phyloP scores from a whole-genome alignment of 345 rosid species.

The Pelargonium nanum region DNA sequence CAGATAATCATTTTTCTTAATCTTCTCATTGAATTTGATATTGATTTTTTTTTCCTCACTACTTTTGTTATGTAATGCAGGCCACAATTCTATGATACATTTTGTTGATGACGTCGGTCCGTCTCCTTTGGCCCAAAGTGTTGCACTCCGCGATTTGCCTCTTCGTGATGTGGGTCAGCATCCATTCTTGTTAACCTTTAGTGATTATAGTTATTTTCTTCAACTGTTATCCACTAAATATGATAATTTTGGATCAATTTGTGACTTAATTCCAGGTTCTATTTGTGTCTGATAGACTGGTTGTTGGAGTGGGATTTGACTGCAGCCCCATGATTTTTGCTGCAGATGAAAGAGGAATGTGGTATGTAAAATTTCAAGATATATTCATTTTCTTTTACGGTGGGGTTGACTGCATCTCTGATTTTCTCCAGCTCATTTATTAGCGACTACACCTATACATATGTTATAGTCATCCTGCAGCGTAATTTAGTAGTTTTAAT shows the following conservation, averaged over 20 bases:
- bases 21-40: neutral
- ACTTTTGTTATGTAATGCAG: slow-evolving; percentile 29
- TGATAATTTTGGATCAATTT: slow-evolving; percentile 2
- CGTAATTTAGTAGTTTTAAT: too few species aligned
- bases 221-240: slow-evolving; percentile 15
- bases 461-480: neutral
- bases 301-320: slow-evolving; percentile 89
- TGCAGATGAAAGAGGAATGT: slow-evolving; percentile 91
- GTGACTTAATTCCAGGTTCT: slow-evolving; percentile 43
- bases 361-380: slow-evolving; percentile 35
- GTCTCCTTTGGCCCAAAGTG: slow-evolving; percentile 87
- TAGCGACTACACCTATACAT: too few species aligned
- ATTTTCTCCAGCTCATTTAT: neutral
- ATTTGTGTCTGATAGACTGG: slow-evolving; percentile 86
- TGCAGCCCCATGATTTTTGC: slow-evolving; percentile 93
- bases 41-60: slow-evolving; percentile 13
- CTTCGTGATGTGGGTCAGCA: slow-evolving; percentile 99
- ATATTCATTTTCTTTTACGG: neutral
- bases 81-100: slow-evolving; percentile 94
- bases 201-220: slow-evolving; percentile 17
- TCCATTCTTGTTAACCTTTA: slow-evolving; percentile 46
- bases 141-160: slow-evolving; percentile 85
- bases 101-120: slow-evolving; percentile 98
- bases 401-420: neutral
- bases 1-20: neutral